Base-by-base conservation (phyloP, 768 basidiomycete species). In the Goffeauzyma gilvescens region DNA sequence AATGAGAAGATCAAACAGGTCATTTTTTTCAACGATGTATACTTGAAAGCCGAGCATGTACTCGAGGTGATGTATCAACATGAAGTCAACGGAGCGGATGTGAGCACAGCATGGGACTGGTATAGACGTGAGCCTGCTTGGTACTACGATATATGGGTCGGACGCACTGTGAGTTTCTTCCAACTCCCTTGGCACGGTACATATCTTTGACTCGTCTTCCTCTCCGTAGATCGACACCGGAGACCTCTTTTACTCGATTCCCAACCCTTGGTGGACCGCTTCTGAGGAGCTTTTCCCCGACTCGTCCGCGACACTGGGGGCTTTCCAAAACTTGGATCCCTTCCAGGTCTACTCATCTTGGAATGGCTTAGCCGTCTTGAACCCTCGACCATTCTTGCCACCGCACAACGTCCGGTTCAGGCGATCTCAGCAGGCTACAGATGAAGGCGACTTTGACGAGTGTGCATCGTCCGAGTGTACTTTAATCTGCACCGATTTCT, bases 121-220 rank as follows among this genome's bases (percentile, higher is more conserved):
- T 57, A 45, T 41, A 52, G 55, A 41, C 50, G 51, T 22, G 41
- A 49, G 13, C 62, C 62, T 6, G 55, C 51, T 25, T 57, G 59
- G 32, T 63, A 51, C 36, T 63, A 63, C 39, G 62, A 63, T 51
- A 51, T 63, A 24, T 63, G 62, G 62, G 62, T 60, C 2, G 62
- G 50, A 17, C 42, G 57, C 35, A 63, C 59, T 1, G 59, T 60
- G 26, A 45, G 58, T 58, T 12, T 17, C 12, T 20, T 35, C 32
- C 26, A 9, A 8, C 37, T 26, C 2, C n/a, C 1, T 32, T 10
- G 14, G 3, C 21, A 12, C 15, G 12, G 7, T 6, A 30, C 21
- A 28, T 2, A 31, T 3, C 5, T 20, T 17, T 6, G 14, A 32
- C 20, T n/a, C 7, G 2, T 25, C 3, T 32, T 13, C 7, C 4